A percentile compares a stretch with the other conserved stretches of the same genome.
Conservation (phyloP, 2,329 filamentous ascomycete genomes). For the Pseudocercospora ulei region DNA sequence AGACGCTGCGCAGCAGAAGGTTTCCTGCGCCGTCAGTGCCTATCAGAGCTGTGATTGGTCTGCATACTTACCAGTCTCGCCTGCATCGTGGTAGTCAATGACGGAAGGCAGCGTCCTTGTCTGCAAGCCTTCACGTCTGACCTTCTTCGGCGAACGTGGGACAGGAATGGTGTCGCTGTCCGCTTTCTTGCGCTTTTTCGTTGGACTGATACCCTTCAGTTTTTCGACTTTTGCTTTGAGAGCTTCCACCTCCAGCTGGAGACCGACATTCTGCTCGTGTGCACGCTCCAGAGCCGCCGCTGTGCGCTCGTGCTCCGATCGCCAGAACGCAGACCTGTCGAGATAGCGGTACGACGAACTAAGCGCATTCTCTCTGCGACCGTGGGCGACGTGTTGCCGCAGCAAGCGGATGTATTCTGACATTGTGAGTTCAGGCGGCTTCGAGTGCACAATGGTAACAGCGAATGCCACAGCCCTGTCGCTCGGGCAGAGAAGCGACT, state of each 20-base stretch:
- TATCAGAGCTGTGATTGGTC: background rate
- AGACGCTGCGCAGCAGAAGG: conserved; percentile 27
- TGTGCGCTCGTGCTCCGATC: conserved; percentile 26
- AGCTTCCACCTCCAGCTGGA: conserved; percentile 23
- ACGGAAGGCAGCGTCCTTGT: conserved; percentile 5
- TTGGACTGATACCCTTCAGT: conserved; percentile 8
- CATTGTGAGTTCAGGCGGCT: conserved; percentile 33
- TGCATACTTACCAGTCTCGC: conserved; percentile 22
- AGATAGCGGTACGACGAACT: conserved; percentile 32
- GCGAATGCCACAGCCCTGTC: conserved; percentile 24
- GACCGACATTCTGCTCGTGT: conserved; percentile 21
- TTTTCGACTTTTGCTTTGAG: conserved; percentile 23
- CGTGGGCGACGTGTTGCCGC: conserved; percentile 32
- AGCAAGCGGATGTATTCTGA: conserved; percentile 33
- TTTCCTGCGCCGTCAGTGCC: conserved; percentile 23
- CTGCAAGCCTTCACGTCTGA: conserved; percentile 18
- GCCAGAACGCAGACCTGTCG: conserved; percentile 38
- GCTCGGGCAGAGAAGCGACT: background rate
- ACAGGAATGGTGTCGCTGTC: conserved; percentile 25
- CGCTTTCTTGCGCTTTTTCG: conserved; percentile 29
- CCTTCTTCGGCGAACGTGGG: conserved; percentile 24
- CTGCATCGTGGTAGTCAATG: conserved; percentile 18
- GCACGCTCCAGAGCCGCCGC: conserved; percentile 16
- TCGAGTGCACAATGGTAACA: conserved; percentile 32
- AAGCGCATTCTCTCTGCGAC: conserved; percentile 22